phyloP scores from a whole-genome alignment of 139 green algal genomes.

The Closterium sp. region DNA sequence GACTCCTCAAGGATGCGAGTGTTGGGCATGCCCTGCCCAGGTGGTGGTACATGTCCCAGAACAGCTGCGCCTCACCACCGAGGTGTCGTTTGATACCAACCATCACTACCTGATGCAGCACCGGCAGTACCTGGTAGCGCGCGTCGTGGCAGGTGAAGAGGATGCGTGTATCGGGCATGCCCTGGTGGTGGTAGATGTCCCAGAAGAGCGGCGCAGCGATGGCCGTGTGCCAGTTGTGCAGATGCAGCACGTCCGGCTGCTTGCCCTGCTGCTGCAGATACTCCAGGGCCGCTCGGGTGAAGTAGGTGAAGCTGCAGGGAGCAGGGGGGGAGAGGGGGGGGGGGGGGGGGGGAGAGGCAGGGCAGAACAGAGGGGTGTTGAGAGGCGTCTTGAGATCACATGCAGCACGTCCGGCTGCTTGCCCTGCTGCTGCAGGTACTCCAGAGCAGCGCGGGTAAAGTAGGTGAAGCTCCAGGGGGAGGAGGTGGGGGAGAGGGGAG shows the following conservation, averaged over 20 bases:
- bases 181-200: slow-evolving; percentile 44
- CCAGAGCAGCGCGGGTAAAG: slow-evolving; percentile 70
- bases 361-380: not conserved
- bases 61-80: no score
- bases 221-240: slow-evolving; percentile 87
- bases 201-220: slow-evolving; percentile 54
- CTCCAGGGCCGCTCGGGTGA: slow-evolving; percentile 75
- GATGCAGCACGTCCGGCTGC: slow-evolving; percentile 88
- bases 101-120: no score
- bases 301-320: slow-evolving; percentile 56
- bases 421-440: slow-evolving; percentile 77
- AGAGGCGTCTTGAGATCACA: not conserved
- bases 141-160: slow-evolving; percentile 50
- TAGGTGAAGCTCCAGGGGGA: slow-evolving; percentile 54
- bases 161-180: slow-evolving; percentile 30
- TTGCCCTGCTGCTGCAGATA: slow-evolving; percentile 74
- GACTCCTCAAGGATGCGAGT: no score
- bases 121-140: slow-evolving; percentile 24
- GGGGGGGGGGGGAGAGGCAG: not conserved
- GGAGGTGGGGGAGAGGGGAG: no score
- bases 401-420: no score
- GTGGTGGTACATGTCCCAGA: no score
- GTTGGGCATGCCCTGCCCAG: no score
- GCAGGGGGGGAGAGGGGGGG: no score
- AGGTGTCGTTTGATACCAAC: no score